Base-by-base conservation (phyloP, 2,329 filamentous ascomycete species). In the Chaetomiaceae sp. region DNA sequence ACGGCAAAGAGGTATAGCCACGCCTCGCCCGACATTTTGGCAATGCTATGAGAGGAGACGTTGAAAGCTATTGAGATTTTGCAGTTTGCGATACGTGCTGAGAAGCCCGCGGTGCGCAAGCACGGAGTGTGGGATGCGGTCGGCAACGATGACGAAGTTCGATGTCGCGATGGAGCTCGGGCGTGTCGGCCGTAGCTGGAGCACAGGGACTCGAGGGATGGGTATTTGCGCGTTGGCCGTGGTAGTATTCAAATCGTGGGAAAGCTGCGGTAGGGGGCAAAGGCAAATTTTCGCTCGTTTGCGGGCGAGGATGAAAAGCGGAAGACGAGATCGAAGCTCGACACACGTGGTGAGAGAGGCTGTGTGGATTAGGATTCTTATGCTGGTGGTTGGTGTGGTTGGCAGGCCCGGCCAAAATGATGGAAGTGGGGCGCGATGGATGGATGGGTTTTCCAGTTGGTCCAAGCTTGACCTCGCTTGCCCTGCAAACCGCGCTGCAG, bases 1-100 rank as follows among this genome's bases (percentile, higher is more conserved):
- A 99, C 95, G 75, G 92, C 86, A 75, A 99, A 81, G 67, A 99
- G 85, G 79, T 95, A 99, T 72, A 99, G 80, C 94, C 94, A 96
- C 72, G 91, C 91, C 82, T 96, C 91, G 74, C 91, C 91, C 68
- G 91, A 96, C 91, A 96, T 96, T 62, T 66, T 76, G 67, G 61
- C 57, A 51, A 58, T 54, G 58, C 52, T 20, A 33, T 23, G 38
- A 40, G 14, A n/a, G 16, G n/a, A 29, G 13, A 2, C n/a, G 7
- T 25, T 16, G 27, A 20, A 14, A 7, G 47, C 36, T 47, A 9
- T 21, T 44, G 14, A 11, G 7, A 30, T 13, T 40, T 5, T 20
- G 25, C 6, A 14, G 27, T 38, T 23, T 13, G 42, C 23, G 40
- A 16, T n/a, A 23, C 30, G 32, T 40, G 11, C 21, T n/a, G 21